These are phyloP conservation scores for Solanum bukasovii DNA, from an alignment of 257 asterid genomes.

Conservation along the genomic window DNA sequence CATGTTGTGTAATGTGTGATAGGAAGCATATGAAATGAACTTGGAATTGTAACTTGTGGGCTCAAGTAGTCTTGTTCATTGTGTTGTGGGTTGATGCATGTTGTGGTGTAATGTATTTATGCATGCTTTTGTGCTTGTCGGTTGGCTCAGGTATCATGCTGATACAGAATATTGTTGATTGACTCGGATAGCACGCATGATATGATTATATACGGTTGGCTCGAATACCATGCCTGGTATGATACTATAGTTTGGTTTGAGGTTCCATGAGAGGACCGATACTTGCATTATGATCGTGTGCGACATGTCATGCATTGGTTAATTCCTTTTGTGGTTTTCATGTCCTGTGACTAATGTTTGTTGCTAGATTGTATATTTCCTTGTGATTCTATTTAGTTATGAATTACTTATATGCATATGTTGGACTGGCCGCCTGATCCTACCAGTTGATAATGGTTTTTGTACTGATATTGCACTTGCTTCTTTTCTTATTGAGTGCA, in stretches of 20 bases:
- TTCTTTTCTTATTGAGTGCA: too few relatives aligned
- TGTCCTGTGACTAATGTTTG: too few relatives aligned
- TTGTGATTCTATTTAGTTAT: too few relatives aligned
- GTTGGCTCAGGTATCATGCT: background rate
- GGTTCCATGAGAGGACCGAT: background rate
- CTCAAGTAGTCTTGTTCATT: background rate
- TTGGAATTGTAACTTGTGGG: background rate
- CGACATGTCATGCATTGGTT: background rate
- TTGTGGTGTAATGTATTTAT: background rate
- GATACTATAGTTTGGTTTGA: background rate
- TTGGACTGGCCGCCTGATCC: too few relatives aligned
- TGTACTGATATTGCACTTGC: too few relatives aligned
- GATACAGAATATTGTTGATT: background rate
- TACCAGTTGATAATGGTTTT: too few relatives aligned
- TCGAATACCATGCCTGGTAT: too few relatives aligned
- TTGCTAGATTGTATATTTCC: too few relatives aligned
- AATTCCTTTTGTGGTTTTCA: background rate
- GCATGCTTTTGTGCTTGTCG: background rate
- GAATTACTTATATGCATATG: too few relatives aligned
- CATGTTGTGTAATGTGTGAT: background rate
- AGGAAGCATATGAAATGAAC: background rate
- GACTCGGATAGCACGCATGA: too few relatives aligned
- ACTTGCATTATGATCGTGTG: background rate
- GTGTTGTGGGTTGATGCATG: background rate
- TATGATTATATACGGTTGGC: too few relatives aligned